phyloP scores from a whole-genome alignment of 805 yeast species.

The Starmerella cellae region DNA sequence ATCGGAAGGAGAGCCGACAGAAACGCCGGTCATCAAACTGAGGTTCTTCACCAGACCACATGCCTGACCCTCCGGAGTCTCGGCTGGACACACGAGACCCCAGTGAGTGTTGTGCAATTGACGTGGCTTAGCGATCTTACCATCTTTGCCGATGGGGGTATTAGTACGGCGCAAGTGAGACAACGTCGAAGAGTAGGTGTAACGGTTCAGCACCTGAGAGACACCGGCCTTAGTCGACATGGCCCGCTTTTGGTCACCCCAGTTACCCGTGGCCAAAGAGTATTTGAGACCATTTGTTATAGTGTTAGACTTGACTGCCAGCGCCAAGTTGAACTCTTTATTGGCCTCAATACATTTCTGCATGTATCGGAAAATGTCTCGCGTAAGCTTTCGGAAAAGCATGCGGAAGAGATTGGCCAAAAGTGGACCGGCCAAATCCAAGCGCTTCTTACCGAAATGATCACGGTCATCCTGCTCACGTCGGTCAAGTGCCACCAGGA shows the following conservation, averaged over 20 bases:
- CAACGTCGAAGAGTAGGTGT: slow-evolving; percentile 95
- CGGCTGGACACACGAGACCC: slow-evolving; percentile 99
- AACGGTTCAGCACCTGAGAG: slow-evolving; percentile 93
- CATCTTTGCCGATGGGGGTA: slow-evolving; percentile 98
- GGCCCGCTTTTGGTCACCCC: slow-evolving; percentile 99
- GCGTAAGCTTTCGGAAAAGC: slow-evolving; percentile 84
- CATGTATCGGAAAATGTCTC: slow-evolving; percentile 95
- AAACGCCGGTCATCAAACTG: slow-evolving; percentile 91
- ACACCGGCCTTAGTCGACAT: slow-evolving; percentile 99
- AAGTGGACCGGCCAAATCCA: slow-evolving; percentile 96
- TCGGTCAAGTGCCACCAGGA: slow-evolving; percentile 91
- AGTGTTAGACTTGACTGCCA: slow-evolving; percentile 94
- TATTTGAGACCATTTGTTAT: slow-evolving; percentile 95
- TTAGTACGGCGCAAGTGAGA: slow-evolving; percentile 98
- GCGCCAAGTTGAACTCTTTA: slow-evolving; percentile 87
- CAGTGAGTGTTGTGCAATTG: slow-evolving; percentile 98
- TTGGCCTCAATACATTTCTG: slow-evolving; percentile 97
- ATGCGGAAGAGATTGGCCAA: slow-evolving; percentile 91
- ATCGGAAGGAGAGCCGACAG: slow-evolving; percentile 95
- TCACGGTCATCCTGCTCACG: slow-evolving; percentile 98
- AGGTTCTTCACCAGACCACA: slow-evolving; percentile 97
- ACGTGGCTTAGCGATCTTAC: slow-evolving; percentile 97
- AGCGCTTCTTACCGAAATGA: slow-evolving; percentile 96
- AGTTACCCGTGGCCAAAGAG: slow-evolving; percentile 97
- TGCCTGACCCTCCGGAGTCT: slow-evolving; percentile 99